A percentile compares a stretch with the other conserved stretches of the same genome.
These are phyloP conservation scores for Backusella westeae DNA, from an alignment of 192 early-diverging fungal species.

Conservation along the genomic window DNA sequence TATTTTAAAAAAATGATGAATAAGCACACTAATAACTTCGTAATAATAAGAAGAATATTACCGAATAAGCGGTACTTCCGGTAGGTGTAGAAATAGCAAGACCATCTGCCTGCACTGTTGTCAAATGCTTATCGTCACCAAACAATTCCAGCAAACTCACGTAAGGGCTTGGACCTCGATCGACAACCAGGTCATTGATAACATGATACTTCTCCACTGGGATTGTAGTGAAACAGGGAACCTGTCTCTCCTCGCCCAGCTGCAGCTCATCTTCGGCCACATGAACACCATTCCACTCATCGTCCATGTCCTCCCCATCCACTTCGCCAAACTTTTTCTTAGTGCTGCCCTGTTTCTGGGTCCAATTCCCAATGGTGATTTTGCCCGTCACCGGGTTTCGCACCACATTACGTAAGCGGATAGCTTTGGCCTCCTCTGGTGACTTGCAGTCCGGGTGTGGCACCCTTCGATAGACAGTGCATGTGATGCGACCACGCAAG, in stretches of 20 bases:
- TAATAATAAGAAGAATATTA: background rate
- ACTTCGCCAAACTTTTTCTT: constrained; percentile 36
- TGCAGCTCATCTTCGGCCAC: background rate
- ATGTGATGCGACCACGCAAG: constrained; percentile 86
- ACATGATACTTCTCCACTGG: constrained; percentile 84
- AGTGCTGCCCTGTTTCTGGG: background rate
- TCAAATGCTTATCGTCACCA: constrained; percentile 83
- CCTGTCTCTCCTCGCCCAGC: constrained; percentile 32
- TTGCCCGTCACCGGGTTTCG: constrained; percentile 31
- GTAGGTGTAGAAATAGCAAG: constrained; percentile 94
- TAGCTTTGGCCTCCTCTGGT: background rate
- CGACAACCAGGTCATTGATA: constrained; percentile 93
- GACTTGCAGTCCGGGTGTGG: constrained; percentile 21
- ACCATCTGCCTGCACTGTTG: constrained; percentile 96
- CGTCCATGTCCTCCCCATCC: constrained; percentile 22
- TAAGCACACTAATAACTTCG: background rate
- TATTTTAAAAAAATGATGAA: constrained; percentile 24
- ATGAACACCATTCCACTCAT: background rate
- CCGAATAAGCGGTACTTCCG: constrained; percentile 84
- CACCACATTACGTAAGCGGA: constrained; percentile 25
- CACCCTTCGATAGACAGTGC: constrained; percentile 78
- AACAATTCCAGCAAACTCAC: constrained; percentile 85
- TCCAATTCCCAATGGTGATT: constrained; percentile 24
- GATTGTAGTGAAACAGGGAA: constrained; percentile 54
- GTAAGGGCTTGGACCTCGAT: constrained; percentile 91